Conservation (phyloP, 306 rosid species). For the Alnus glutinosa region DNA sequence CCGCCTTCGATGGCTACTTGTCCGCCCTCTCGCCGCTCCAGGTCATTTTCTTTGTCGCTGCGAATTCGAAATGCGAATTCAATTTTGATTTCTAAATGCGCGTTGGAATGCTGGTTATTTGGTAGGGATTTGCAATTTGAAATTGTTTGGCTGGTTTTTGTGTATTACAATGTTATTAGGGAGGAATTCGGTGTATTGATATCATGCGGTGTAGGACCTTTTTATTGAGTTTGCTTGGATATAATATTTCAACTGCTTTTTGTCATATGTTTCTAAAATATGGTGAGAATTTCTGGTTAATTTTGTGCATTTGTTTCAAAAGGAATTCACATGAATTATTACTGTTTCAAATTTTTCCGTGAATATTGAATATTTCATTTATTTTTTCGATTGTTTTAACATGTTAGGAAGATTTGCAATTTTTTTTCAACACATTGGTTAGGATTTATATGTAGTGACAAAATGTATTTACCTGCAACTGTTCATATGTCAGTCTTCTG, state of each 20-base stretch:
- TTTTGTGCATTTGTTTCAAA: neutral
- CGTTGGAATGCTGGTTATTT: neutral
- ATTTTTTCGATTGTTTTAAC: neutral
- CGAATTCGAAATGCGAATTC: neutral
- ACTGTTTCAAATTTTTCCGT: neutral
- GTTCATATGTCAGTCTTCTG: neutral
- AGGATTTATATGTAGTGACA: neutral
- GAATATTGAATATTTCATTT: neutral
- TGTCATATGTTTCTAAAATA: neutral
- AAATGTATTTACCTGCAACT: neutral
- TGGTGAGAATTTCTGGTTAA: neutral
- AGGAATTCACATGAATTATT: neutral
- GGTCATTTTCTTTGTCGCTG: conserved; percentile 45
- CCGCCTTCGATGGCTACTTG: conserved; percentile 96
- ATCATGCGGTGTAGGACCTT: neutral
- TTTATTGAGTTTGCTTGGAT: neutral
- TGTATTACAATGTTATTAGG: neutral
- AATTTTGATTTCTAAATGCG: neutral
- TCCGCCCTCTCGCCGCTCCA: conserved; percentile 98
- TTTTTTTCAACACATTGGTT: neutral
- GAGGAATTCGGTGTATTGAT: neutral
- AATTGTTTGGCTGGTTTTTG: neutral
- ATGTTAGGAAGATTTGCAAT: neutral
- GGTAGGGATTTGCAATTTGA: neutral
- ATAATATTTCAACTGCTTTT: neutral